Percentiles rank a stretch among this genome's conserved stretches.
These are phyloP conservation scores for Aphanomyces cochlioides DNA, from an alignment of 352 stramenopile species.

Conservation along the genomic window DNA sequence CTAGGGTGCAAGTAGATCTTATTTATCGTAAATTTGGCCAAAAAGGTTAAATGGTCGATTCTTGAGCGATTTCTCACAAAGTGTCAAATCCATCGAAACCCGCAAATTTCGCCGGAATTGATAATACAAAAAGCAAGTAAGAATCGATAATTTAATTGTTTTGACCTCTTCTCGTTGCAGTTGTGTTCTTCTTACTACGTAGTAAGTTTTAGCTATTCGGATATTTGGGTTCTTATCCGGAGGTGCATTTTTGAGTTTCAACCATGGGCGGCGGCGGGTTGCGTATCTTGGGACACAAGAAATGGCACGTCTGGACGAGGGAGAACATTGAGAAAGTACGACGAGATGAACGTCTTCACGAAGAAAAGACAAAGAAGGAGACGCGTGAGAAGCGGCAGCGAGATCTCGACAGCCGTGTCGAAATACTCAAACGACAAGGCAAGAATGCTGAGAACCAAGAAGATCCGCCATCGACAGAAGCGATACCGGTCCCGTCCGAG, in stretches of 20 bases:
- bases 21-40: no score
- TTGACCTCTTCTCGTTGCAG: no score
- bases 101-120: no score
- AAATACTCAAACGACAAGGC: slow-evolving; percentile 5
- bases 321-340: slow-evolving; percentile 79
- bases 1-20: no score
- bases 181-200: no score
- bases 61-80: no score
- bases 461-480: not conserved
- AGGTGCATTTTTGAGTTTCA: not conserved
- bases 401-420: slow-evolving; percentile 27
- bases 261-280: slow-evolving; percentile 62
- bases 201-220: not conserved
- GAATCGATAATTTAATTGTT: no score
- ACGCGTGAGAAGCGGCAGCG: slow-evolving; percentile 27
- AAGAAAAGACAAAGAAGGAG: slow-evolving; percentile 40
- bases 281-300: slow-evolving; percentile 70
- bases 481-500: not conserved
- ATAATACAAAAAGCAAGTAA: no score
- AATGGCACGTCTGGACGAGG: slow-evolving; percentile 81
- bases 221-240: slow-evolving; percentile 1
- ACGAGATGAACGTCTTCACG: slow-evolving; percentile 52
- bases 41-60: no score
- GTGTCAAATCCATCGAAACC: no score
- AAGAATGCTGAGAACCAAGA: not conserved